Base-by-base conservation (phyloP, 768 basidiomycete species). In the Lactarius hengduanensis region DNA sequence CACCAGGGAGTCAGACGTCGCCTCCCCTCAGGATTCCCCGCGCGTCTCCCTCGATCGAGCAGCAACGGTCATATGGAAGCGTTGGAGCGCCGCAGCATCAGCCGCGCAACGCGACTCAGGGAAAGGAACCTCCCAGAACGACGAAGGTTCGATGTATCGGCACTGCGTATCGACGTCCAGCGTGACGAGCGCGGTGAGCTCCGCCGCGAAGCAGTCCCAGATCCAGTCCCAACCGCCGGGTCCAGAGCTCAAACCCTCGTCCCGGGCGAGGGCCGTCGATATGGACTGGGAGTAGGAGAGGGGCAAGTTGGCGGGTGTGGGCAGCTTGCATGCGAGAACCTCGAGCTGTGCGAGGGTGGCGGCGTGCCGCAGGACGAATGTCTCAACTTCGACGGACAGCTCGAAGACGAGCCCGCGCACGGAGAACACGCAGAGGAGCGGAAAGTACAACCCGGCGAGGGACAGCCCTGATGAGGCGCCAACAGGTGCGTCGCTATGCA, bases 401-500 rank as follows among this genome's bases (percentile, higher is more conserved):
- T 40, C 26, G 36, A 62, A 56, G n/a, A 56, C 18, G n/a, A 62
- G 4, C n/a, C 36, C 36, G 36, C 36, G 20, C 0, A 56, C 16
- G n/a, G 62, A 62, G 22, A 62, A 54, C 28, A 3, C 5, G 13
- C 3, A 20, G 18, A 62, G 62, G 62, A 28, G 53, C 7, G 62
- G 47, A 32, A 53, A 62, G 26, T 40, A n/a, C 38, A 62, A 4
- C 22, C 5, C 36, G 3, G 13, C 7, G 50, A 62, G 62, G 5
- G 36, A 30, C 2, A 62, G 13, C 10, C 18, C 50, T 9, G 22
- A 11, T 10, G 11, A n/a, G 32, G 36, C 26, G 5, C 53, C 62
- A 8, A 41, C 26, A 50, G 3, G 11, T 20, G 20, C n/a, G 38
- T 62, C 62, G 36, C 36, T 28, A 9, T 56, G 62, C n/a, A 62